Conservation (phyloP, 164 flowering plant genomes). For the Stephania yunnanensis region DNA sequence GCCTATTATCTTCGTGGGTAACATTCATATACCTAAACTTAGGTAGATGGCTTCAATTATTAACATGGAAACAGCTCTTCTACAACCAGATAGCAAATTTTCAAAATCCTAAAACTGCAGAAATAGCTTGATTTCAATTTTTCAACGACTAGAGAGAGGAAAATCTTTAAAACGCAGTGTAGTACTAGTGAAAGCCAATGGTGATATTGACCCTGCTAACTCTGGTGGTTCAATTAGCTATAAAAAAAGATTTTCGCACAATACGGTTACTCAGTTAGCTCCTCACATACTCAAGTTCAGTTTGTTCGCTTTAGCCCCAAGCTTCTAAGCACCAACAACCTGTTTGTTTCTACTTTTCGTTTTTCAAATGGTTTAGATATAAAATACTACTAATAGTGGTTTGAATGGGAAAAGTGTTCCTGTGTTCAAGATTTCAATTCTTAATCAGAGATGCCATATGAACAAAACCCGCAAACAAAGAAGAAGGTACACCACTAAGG, state of each 20-base stretch:
- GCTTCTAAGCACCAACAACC: neutral
- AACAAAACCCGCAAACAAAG: neutral
- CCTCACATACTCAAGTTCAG: neutral
- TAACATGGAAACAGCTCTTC: neutral
- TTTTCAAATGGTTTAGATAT: neutral
- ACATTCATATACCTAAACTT: neutral
- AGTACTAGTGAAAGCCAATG: neutral
- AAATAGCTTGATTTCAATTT: neutral
- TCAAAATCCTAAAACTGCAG: neutral
- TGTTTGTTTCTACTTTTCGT: neutral
- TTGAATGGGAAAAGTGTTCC: neutral
- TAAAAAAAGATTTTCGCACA: neutral
- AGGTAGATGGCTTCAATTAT: neutral
- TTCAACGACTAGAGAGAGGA: neutral
- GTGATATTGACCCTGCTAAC: neutral
- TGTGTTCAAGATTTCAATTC: neutral
- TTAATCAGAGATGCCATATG: neutral
- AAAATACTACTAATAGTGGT: neutral
- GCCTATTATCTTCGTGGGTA: too few relatives aligned
- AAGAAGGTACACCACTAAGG: too few relatives aligned
- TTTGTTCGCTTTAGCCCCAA: neutral
- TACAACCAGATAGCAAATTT: neutral
- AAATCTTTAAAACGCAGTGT: too few relatives aligned
- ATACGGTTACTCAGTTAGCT: neutral
- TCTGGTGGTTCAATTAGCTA: neutral